phyloP scores from a whole-genome alignment of 352 stramenopile genomes.

The Pythium folliculosum region DNA sequence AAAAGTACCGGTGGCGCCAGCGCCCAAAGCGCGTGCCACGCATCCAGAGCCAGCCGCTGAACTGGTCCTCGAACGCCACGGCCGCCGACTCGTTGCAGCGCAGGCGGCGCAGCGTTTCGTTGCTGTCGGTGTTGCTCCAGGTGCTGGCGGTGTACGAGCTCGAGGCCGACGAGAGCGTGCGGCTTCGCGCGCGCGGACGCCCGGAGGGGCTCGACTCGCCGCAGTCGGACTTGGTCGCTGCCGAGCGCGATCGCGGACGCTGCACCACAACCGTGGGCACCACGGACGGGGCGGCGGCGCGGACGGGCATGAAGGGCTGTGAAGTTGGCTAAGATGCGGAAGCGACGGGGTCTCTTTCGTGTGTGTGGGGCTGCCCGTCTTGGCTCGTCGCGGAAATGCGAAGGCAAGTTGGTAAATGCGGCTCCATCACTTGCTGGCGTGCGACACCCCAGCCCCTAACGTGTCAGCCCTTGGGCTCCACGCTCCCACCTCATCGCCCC shows the following conservation, averaged over 20 bases:
- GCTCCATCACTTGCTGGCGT: not conserved
- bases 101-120: constrained; percentile 38
- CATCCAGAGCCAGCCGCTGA: constrained; percentile 86
- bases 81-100: constrained; percentile 43
- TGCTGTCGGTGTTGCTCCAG: constrained; percentile 31
- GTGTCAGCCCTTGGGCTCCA: not conserved
- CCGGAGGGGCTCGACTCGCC: not conserved
- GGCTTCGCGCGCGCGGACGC: not conserved
- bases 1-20: constrained; percentile 80
- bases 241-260: constrained; percentile 20
- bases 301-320: constrained; percentile 11
- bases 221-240: constrained; percentile 18
- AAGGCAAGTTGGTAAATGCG: not conserved
- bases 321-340: not conserved
- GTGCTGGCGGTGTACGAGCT: constrained; percentile 25
- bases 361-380: not conserved
- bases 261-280: constrained; percentile 18
- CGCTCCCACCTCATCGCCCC: not conserved
- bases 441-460: not conserved
- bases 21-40: constrained; percentile 51
- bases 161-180: constrained; percentile 26
- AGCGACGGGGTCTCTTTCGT: not conserved
- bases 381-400: not conserved
- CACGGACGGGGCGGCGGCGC: constrained; percentile 8
- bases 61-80: constrained; percentile 65